Evolutionary conservation across 73 alveolate species (phyloP).

Genomic region (Stentor coeruleus): DNA sequence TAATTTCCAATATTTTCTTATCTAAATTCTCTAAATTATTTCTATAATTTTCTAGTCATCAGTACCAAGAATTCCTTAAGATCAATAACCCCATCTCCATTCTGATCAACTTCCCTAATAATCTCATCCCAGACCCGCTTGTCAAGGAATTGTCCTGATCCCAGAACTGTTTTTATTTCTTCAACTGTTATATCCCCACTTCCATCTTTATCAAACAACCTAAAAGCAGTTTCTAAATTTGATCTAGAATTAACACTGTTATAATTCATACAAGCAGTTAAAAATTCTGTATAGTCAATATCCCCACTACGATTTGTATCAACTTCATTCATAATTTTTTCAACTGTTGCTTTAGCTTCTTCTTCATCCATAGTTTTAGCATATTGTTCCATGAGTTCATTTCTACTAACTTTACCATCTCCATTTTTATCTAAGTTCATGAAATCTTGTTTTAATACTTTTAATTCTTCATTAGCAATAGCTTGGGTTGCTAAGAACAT

Average conservation of each 20-base stretch:
- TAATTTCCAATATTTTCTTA: no score
- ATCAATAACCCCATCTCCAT: neutral
- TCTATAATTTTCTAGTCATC: no score
- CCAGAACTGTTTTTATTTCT: neutral
- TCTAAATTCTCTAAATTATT: no score
- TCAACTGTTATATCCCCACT: neutral
- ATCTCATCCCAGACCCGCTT: neutral
- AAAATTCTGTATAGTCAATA: slow-evolving; percentile 49
- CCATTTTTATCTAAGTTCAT: slow-evolving; percentile 35
- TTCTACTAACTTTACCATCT: slow-evolving; percentile 53
- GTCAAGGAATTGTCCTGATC: neutral
- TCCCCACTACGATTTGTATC: slow-evolving; percentile 44
- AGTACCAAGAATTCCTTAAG: neutral
- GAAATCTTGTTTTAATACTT: slow-evolving; percentile 42
- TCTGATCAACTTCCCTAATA: neutral
- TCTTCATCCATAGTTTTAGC: slow-evolving; percentile 4
- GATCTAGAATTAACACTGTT: neutral
- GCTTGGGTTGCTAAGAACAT: slow-evolving; percentile 80
- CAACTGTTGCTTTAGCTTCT: slow-evolving; percentile 35
- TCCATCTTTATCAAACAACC: neutral
- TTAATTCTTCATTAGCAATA: slow-evolving; percentile 66
- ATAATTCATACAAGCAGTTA: slow-evolving; percentile 7
- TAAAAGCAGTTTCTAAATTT: neutral
- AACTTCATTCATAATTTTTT: slow-evolving; percentile 39
- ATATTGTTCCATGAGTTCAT: slow-evolving; percentile 35